Evolutionary conservation across 2,329 filamentous ascomycete genomes (phyloP), one percentile per base, ranked within the genome.

Genomic region (Aureobasidium pullulans): DNA sequence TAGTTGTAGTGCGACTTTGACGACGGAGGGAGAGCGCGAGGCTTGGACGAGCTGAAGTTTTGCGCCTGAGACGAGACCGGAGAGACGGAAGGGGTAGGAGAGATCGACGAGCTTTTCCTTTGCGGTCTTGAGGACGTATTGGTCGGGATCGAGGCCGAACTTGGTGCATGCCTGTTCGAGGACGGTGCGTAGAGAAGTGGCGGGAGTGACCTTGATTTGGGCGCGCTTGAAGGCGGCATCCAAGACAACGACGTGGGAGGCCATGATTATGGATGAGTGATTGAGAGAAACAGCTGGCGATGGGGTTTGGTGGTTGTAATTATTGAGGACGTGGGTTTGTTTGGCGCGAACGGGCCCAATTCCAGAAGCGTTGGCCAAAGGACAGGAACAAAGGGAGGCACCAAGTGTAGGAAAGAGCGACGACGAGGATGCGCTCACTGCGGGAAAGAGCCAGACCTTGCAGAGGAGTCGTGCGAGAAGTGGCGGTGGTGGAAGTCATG

Each of bases 21-120:
- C 87, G 49, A 88, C 87, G 1, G 90, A 87, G 0, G 92, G 88
- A 0, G 91, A 94, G 60, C 89, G 89, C 47, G 92, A 94, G 61
- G 88, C 86, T 69, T 90, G 86, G 23, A 96, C 87, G 52, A 99
- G 88, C 70, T 97, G 92, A 61, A 99, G 84, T 70, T 95, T 96
- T 61, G 94, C 93, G 62, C 94, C 94, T 39, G 89, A 83, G 11
- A 82, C 80, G 6, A 99, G 85, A 52, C 91, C 90, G 5, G 91
- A 88, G 31, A 93, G 84, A 49, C 93, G 86, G 71, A 92, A 90
- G 43, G 89, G 87, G 59, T 90, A 81, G 6, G 91, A 93, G 8
- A 99, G 82, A 68, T 96, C 91, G 61, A 99, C 78, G 36, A 84
- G 80, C 70, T 93, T 96, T 73, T 93, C 89, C 71, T 90, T 91